Evolutionary conservation across 2,329 filamentous ascomycete species (phyloP).

Genomic region (Penicillium occitanis): DNA sequence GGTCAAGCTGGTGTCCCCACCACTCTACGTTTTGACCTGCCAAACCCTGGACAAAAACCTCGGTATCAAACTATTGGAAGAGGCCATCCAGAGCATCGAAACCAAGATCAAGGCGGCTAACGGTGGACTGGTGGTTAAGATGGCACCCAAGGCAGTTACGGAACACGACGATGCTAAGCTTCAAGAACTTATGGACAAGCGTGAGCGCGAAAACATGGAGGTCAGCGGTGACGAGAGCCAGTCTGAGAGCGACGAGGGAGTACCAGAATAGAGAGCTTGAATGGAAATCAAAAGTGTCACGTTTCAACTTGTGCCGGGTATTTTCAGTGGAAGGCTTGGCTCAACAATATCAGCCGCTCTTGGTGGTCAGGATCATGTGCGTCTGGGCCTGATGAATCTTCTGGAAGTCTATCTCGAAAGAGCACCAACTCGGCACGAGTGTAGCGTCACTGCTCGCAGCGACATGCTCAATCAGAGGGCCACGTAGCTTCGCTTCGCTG

Average conservation of each 20-base stretch:
- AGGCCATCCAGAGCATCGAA: conserved; percentile 84
- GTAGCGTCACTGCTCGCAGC: conserved; percentile 8
- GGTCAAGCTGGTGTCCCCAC: conserved; percentile 96
- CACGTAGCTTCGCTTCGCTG: background rate
- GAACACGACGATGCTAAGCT: conserved; percentile 97
- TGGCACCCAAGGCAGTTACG: conserved; percentile 98
- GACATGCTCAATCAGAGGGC: background rate
- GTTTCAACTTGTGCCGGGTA: conserved; percentile 17
- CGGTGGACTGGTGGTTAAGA: conserved; percentile 85
- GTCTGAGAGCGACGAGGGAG: conserved; percentile 91
- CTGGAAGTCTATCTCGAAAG: conserved; percentile 11
- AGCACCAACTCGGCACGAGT: conserved; percentile 5
- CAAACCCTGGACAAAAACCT: conserved; percentile 90
- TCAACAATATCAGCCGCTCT: background rate
- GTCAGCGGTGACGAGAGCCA: conserved; percentile 96
- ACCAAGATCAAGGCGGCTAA: conserved; percentile 74
- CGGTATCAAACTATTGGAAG: conserved; percentile 81
- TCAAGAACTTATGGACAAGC: conserved; percentile 98
- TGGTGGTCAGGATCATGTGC: background rate
- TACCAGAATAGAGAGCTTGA: conserved; percentile 48
- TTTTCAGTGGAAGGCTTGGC: background rate
- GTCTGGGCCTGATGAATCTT: background rate
- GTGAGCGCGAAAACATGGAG: conserved; percentile 94
- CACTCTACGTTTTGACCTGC: conserved; percentile 92
- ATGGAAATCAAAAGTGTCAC: conserved; percentile 15